Evolutionary conservation across 495 filamentous ascomycete genomes (phyloP), one percentile per base, ranked within the genome.

Genomic region (Echria macrotheca): DNA sequence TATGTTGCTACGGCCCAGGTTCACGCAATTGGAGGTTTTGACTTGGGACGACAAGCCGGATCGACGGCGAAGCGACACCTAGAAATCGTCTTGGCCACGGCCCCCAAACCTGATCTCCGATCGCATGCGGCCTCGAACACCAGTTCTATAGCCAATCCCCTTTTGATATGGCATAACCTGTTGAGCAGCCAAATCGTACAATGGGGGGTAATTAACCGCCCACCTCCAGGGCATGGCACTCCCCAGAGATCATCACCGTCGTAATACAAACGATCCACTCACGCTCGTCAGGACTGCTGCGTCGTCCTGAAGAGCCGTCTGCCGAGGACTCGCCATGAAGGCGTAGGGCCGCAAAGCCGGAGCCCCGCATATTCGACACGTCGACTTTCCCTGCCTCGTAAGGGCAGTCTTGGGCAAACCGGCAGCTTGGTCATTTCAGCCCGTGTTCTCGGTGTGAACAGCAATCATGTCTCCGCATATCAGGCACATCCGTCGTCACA

Each of bases 391-490:
- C 21, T 21, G 33, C 29, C 49, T 48, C 23, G 35, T 19, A 14
- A 47, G 32, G 25, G 24, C 15, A 8, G 39, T 4, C 14, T 19
- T 12, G 15, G 32, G 42, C 44, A 26, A 28, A 40, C 25, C 45
- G 29, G 22, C 24, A 19, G 2, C 29, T 31, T 44, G 41, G 17
- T 52, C 45, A 57, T 61, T 49, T 57, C 55, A 39, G 47, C 55
- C 58, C 58, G 58, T 33, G 35, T 61, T 52, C 41, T 61, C 58
- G 58, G 58, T 61, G 54, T 57, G 58, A 48, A 47, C 12, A 37
- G 38, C 56, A 47, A 54, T 59, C 45, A 47, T 37, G 14, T 14
- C 41, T 40, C 35, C 47, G 44, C 42, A 48, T 43, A 47, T 46
- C 44, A 48, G 33, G 11, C 44, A 44, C 49, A 47, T 43, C 33